Percentiles rank a stretch among this genome's conserved stretches.
phyloP scores from a whole-genome alignment of 176 grass and related monocot genomes.

The Juncus inflexus region DNA sequence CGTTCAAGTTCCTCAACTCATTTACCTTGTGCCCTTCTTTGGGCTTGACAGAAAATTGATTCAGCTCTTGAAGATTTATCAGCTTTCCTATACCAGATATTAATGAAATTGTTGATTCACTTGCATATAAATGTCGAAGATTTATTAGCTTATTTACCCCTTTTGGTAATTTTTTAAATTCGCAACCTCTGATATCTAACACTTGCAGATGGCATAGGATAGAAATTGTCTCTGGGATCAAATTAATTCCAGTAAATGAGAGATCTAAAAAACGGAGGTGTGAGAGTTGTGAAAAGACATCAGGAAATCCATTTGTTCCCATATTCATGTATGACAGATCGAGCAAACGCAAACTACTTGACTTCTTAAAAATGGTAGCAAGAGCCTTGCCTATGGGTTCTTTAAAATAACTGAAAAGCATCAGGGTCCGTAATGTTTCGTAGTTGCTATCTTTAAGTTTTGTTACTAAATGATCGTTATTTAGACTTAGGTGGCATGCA shows the following conservation, averaged over 20 bases:
- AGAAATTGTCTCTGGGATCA: conserved; percentile 23
- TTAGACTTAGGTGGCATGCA: conserved; percentile 18
- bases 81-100: conserved; percentile 37
- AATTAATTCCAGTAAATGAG: conserved; percentile 20
- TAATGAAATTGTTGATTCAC: conserved; percentile 17
- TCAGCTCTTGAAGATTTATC: conserved; percentile 26
- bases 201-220: conserved; percentile 32
- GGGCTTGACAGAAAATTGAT: conserved; percentile 28
- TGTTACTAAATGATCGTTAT: not conserved
- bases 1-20: conserved; percentile 32
- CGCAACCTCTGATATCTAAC: conserved; percentile 25
- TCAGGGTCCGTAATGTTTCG: conserved; percentile 15
- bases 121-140: conserved; percentile 30
- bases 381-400: not conserved
- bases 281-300: not conserved
- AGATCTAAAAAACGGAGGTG: conserved; percentile 35
- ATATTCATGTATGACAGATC: conserved; percentile 24
- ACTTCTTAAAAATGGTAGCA: conserved; percentile 18
- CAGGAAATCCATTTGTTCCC: conserved; percentile 2
- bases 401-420: conserved; percentile 35
- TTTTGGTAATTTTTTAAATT: conserved; percentile 25
- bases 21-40: conserved; percentile 29
- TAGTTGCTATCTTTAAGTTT: not conserved
- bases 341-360: conserved; percentile 18
- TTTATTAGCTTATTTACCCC: conserved; percentile 28